Percentiles rank a stretch among this genome's conserved stretches.
Conservation (phyloP, 768 basidiomycete species). For the Suillus weaverae region DNA sequence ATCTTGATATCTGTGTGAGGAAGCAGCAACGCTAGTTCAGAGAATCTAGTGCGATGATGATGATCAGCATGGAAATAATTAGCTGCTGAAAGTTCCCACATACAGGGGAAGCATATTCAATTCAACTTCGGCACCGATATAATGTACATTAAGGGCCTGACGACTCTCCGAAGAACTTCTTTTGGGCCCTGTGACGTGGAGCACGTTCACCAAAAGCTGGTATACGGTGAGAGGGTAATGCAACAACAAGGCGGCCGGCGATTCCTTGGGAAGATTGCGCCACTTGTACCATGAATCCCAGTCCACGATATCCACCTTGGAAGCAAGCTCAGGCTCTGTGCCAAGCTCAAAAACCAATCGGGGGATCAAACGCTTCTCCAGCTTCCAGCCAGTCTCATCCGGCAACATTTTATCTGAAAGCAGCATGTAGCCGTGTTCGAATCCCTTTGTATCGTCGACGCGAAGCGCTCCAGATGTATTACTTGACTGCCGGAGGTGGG, state of each 20-base stretch:
- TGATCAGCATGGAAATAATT: neutral
- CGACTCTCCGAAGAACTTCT: slow-evolving; percentile 21
- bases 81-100: slow-evolving; percentile 14
- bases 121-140: slow-evolving; percentile 42
- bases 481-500: slow-evolving; percentile 28
- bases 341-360: slow-evolving; percentile 30
- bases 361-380: slow-evolving; percentile 36
- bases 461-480: slow-evolving; percentile 5
- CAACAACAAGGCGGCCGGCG: slow-evolving; percentile 45
- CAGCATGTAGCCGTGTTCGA: slow-evolving; percentile 35
- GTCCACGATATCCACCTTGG: slow-evolving; percentile 31
- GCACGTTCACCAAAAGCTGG: slow-evolving; percentile 35
- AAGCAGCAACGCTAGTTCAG: slow-evolving; percentile 45
- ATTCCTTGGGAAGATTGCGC: slow-evolving; percentile 43
- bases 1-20: slow-evolving; percentile 47
- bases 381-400: slow-evolving; percentile 37
- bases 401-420: slow-evolving; percentile 33
- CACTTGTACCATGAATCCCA: slow-evolving; percentile 49
- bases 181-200: slow-evolving; percentile 31
- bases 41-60: slow-evolving; percentile 34
- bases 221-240: slow-evolving; percentile 45
- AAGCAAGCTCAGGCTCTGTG: slow-evolving; percentile 27
- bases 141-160: slow-evolving; percentile 34
- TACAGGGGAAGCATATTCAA: slow-evolving; percentile 42
- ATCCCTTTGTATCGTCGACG: slow-evolving; percentile 19